Percentiles rank a stretch among this genome's conserved stretches.
Evolutionary conservation across 2,329 filamentous ascomycete species (phyloP).

Genomic region (Teratosphaeriaceae sp.): DNA sequence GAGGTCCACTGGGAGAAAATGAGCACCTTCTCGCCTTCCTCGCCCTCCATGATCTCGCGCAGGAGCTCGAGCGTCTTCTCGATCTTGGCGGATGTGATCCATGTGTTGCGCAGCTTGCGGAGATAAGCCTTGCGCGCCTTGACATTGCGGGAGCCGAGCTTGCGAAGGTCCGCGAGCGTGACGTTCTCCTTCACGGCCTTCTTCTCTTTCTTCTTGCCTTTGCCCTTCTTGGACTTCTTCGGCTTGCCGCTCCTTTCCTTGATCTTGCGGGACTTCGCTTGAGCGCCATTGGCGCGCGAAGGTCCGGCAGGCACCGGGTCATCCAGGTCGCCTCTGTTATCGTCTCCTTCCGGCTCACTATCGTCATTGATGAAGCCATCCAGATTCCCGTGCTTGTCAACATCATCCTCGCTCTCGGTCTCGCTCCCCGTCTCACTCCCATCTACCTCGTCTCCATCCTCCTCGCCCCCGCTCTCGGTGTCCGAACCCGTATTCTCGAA

Average conservation of each 20-base stretch:
- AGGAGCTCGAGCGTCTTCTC: conserved; percentile 62
- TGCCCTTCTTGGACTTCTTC: conserved; percentile 27
- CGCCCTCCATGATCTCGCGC: conserved; percentile 37
- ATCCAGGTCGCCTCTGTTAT: conserved; percentile 21
- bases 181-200: conserved; percentile 37
- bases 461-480: conserved; percentile 43
- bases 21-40: conserved; percentile 60
- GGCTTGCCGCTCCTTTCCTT: conserved; percentile 11
- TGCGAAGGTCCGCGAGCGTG: conserved; percentile 60
- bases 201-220: conserved; percentile 36
- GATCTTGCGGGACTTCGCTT: conserved; percentile 10
- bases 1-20: conserved; percentile 79
- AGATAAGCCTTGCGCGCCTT: conserved; percentile 64
- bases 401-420: conserved; percentile 28
- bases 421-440: conserved; percentile 42
- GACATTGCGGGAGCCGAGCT: conserved; percentile 57
- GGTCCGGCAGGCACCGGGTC: conserved; percentile 36
- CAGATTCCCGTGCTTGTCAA: conserved; percentile 13
- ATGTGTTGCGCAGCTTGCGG: conserved; percentile 59
- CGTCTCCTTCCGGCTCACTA: conserved; percentile 25
- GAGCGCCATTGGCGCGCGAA: conserved; percentile 61
- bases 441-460: conserved; percentile 34
- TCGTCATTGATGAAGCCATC: conserved; percentile 15
- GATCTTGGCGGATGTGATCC: conserved; percentile 69
- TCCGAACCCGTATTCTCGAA: conserved; percentile 36